phyloP scores from a whole-genome alignment of 192 early-diverging fungal genomes.

The Podila minutissima region DNA sequence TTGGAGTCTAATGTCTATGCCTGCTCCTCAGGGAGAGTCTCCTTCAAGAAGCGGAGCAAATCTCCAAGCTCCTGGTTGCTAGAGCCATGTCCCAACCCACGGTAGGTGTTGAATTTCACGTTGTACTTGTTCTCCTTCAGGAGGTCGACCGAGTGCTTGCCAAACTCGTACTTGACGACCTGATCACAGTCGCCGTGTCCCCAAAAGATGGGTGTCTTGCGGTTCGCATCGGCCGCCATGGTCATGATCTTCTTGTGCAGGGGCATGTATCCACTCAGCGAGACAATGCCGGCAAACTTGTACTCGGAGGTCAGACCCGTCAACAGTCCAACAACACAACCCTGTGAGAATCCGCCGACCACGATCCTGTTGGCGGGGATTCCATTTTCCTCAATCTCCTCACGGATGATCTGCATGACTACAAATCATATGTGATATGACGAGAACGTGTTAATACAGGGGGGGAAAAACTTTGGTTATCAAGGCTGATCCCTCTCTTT shows the following conservation, averaged over 20 bases:
- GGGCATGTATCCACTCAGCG: constrained; percentile 85
- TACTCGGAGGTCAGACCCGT: constrained; percentile 75
- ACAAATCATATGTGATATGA: constrained; percentile 49
- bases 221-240: constrained; percentile 68
- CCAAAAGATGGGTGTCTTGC: constrained; percentile 82
- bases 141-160: constrained; percentile 69
- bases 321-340: constrained; percentile 78
- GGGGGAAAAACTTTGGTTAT: no score
- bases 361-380: constrained; percentile 88
- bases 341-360: constrained; percentile 97
- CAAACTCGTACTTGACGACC: constrained; percentile 78
- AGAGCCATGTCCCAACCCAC: constrained; percentile 81
- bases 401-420: constrained; percentile 56
- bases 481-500: no score
- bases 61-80: constrained; percentile 75
- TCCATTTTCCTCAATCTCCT: constrained; percentile 77
- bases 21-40: constrained; percentile 51
- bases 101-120: constrained; percentile 81
- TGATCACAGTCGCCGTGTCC: constrained; percentile 84
- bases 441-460: no score
- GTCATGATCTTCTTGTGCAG: constrained; percentile 58
- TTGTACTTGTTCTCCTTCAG: constrained; percentile 68
- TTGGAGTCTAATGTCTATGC: no score
- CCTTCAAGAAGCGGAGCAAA: constrained; percentile 70
- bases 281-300: constrained; percentile 50